Conservation (phyloP, 2,329 filamentous ascomycete species). For the Colletotrichum trifolii region DNA sequence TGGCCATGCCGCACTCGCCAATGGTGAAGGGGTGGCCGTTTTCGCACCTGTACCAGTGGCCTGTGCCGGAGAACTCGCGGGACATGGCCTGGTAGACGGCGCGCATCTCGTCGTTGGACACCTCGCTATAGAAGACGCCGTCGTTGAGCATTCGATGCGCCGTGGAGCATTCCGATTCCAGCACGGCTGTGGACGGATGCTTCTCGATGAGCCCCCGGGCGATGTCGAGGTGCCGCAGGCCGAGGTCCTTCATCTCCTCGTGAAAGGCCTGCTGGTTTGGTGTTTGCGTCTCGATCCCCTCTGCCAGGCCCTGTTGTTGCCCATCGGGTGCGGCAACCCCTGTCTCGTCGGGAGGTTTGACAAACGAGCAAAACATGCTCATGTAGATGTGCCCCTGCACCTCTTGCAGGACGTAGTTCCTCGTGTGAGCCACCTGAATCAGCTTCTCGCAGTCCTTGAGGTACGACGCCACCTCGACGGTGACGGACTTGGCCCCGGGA, state of each 20-base stretch:
- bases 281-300: neutral
- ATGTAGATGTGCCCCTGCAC: slow-evolving; percentile 63
- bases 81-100: slow-evolving; percentile 64
- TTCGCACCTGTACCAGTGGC: slow-evolving; percentile 71
- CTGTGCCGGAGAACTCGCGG: slow-evolving; percentile 60
- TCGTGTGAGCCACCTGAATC: slow-evolving; percentile 48
- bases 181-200: slow-evolving; percentile 43
- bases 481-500: slow-evolving; percentile 27
- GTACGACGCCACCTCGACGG: slow-evolving; percentile 44
- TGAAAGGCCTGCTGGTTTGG: neutral
- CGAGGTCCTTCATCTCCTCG: slow-evolving; percentile 3
- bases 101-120: slow-evolving; percentile 63
- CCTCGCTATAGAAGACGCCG: slow-evolving; percentile 56
- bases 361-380: slow-evolving; percentile 59
- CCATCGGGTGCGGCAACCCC: neutral
- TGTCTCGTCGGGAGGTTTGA: slow-evolving; percentile 40
- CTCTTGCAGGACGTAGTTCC: slow-evolving; percentile 54
- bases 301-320: neutral
- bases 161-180: slow-evolving; percentile 58
- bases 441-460: slow-evolving; percentile 53
- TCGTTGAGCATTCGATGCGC: slow-evolving; percentile 57
- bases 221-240: slow-evolving; percentile 35
- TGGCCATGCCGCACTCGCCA: slow-evolving; percentile 74
- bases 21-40: slow-evolving; percentile 72
- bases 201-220: slow-evolving; percentile 39